A percentile compares a stretch with the other conserved stretches of the same genome.
Conservation (phyloP, 805 yeast species). For the Huiozyma naganishii region DNA sequence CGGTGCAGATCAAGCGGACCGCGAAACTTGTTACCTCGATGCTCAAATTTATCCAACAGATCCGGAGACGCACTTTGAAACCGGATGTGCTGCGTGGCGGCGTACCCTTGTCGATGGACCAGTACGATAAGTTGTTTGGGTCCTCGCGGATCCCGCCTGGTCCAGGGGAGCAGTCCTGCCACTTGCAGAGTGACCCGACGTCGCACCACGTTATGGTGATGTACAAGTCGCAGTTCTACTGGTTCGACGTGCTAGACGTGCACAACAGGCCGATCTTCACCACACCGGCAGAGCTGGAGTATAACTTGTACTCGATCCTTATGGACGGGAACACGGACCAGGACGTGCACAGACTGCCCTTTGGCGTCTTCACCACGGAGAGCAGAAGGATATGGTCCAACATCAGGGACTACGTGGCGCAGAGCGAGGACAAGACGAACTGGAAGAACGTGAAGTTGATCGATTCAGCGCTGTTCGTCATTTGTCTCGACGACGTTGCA, state of each 20-base stretch:
- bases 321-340: slow-evolving; percentile 48
- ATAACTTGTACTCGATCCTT: slow-evolving; percentile 65
- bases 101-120: slow-evolving; percentile 77
- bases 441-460: slow-evolving; percentile 61
- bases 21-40: slow-evolving; percentile 69
- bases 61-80: slow-evolving; percentile 62
- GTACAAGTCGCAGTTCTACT: slow-evolving; percentile 80
- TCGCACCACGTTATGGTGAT: slow-evolving; percentile 76
- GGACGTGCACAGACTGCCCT: slow-evolving; percentile 31
- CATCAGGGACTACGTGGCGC: slow-evolving; percentile 43
- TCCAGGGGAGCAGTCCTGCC: slow-evolving; percentile 49
- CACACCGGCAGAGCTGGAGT: slow-evolving; percentile 61
- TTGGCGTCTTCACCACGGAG: slow-evolving; percentile 86
- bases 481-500: slow-evolving; percentile 72
- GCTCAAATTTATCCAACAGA: slow-evolving; percentile 67
- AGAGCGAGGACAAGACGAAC: slow-evolving; percentile 42
- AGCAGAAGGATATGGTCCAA: slow-evolving; percentile 82
- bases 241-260: slow-evolving; percentile 85
- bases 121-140: slow-evolving; percentile 77
- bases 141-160: slow-evolving; percentile 78
- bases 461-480: slow-evolving; percentile 72
- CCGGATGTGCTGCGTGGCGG: slow-evolving; percentile 58
- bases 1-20: slow-evolving; percentile 63
- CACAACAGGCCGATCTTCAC: slow-evolving; percentile 55
- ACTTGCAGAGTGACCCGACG: slow-evolving; percentile 67